Conservation (phyloP, 2,329 filamentous ascomycete genomes). For the Dothideomycetidae sp. region DNA sequence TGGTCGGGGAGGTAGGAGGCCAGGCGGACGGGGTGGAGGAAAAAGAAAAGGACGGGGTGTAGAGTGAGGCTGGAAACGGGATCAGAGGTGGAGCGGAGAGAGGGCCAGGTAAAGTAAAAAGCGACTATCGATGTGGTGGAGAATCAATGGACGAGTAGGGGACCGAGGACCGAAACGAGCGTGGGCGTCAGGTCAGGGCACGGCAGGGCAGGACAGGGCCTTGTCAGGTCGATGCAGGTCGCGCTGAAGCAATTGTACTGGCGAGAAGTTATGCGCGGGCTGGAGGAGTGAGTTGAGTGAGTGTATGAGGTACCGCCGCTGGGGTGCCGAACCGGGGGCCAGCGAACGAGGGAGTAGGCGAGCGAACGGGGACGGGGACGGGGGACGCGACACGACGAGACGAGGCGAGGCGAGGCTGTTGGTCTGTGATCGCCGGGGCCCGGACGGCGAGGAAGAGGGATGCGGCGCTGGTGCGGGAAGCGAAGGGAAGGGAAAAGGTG, state of each 20-base stretch:
- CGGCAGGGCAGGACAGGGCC: too few species aligned
- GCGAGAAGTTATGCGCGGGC: not conserved
- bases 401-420: not conserved
- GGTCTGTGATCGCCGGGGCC: too few species aligned
- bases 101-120: not conserved
- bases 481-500: not conserved
- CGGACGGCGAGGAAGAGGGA: not conserved
- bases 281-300: not conserved
- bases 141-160: not conserved
- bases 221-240: too few species aligned
- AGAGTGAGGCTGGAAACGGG: constrained; percentile 1
- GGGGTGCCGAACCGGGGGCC: not conserved
- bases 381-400: not conserved
- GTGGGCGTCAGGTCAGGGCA: too few species aligned
- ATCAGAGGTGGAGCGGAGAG: constrained; percentile 1
- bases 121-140: not conserved
- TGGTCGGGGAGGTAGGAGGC: too few species aligned
- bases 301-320: too few species aligned
- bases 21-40: not conserved
- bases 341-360: not conserved
- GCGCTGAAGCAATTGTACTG: too few species aligned
- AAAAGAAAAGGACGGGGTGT: constrained; percentile 4
- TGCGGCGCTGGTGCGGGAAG: not conserved
- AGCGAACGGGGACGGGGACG: constrained; percentile 1
- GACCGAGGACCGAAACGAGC: not conserved